A percentile compares a stretch with the other conserved stretches of the same genome.
phyloP scores from a whole-genome alignment of 306 rosid species.

The Cucumis cinereus region DNA sequence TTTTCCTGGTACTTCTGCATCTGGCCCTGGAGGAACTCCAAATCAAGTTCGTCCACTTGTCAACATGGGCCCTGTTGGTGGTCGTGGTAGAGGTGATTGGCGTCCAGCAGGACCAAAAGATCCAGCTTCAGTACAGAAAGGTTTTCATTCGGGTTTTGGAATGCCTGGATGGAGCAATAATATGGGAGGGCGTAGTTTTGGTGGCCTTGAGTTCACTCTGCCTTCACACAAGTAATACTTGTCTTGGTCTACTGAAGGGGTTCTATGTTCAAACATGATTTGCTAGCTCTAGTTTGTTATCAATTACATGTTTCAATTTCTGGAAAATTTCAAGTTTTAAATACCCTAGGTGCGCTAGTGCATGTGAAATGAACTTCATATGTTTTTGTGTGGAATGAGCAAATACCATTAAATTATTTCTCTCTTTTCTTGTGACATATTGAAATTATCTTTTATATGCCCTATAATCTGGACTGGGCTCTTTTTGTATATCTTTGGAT shows the following conservation, averaged over 20 bases:
- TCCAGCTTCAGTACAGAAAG: constrained; percentile 48
- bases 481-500: too few relatives aligned
- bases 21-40: constrained; percentile 67
- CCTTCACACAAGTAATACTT: constrained; percentile 89
- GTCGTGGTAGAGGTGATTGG: constrained; percentile 99
- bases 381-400: not conserved
- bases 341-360: not conserved
- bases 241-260: not conserved
- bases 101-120: constrained; percentile 74
- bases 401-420: too few relatives aligned
- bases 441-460: too few relatives aligned
- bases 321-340: not conserved
- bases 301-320: not conserved
- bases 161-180: constrained; percentile 63
- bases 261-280: not conserved
- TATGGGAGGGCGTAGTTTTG: constrained; percentile 75
- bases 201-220: constrained; percentile 91
- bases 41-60: constrained; percentile 79
- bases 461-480: too few relatives aligned
- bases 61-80: constrained; percentile 46
- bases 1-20: constrained; percentile 43
- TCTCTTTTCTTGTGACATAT: too few relatives aligned
- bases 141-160: constrained; percentile 72
- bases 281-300: not conserved
- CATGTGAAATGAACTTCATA: not conserved